Base-by-base conservation (phyloP, 2,329 filamentous ascomycete species). In the Niveomyces coronatus region DNA sequence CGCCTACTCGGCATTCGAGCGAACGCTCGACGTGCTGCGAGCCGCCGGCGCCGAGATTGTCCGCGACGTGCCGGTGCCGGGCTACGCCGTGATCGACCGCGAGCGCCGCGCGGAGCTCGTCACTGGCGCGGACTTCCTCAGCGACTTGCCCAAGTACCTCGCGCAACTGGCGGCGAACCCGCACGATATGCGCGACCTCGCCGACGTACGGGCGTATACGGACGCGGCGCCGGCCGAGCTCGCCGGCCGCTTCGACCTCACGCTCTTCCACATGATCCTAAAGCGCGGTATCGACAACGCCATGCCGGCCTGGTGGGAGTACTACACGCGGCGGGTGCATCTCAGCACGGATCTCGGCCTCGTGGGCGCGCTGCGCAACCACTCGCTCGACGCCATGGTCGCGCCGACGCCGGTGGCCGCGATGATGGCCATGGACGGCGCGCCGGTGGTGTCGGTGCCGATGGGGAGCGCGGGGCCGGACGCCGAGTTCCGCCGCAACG, bases 401-500 rank as follows among this genome's bases (percentile, higher is more conserved):
- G 45, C 82, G 4, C 79, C 79, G 0, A 74, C 75, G 0, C 45
- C 56, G 10, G 61, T 69, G 0, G 56, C 64, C 0, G 53, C 57
- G 2, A 61, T 74, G 4, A 66, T 73, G 2, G 73, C 71, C 1
- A 55, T 76, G 15, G 64, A 77, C 1, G 78, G 77, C 1, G 63
- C 67, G 0, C 79, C 79, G 0, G 65, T 78, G 4, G 58, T 84
- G 9, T 77, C 74, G 0, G 71, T 84, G 0, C 80, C 79, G 0
- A 56, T 84, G 40, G 77, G 78, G 0, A 66, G 65, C 68, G 74
- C 68, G 35, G 71, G 73, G 0, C 45, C 56, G 0, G 65, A 67
- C 20, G 68, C 66, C 5, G 57, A 59, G 1, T 63, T 76, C 3
- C 50, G 55, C 16, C 55, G 54, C 24, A 69, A 71, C 37, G 38